Evolutionary conservation across 2,329 filamentous ascomycete species (phyloP).

Genomic region (Huntiella moniliformis): DNA sequence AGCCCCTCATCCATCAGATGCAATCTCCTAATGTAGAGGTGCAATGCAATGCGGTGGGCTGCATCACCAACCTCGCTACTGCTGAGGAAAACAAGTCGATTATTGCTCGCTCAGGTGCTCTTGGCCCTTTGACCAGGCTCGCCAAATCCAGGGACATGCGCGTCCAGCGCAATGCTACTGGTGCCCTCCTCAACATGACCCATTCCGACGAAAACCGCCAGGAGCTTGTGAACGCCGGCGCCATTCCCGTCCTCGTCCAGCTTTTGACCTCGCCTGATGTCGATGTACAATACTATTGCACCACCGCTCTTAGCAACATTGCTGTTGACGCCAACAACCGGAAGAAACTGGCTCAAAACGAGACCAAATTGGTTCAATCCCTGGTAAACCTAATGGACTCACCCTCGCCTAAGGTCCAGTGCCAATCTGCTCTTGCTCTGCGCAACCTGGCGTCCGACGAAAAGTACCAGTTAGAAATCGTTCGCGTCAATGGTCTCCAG

Average conservation of each 20-base stretch:
- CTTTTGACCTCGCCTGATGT: slow-evolving; percentile 83
- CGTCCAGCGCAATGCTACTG: slow-evolving; percentile 92
- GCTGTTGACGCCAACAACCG: slow-evolving; percentile 85
- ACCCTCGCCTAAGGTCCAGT: slow-evolving; percentile 91
- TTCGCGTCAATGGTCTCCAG: slow-evolving; percentile 66
- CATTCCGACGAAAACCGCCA: slow-evolving; percentile 97
- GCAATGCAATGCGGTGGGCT: slow-evolving; percentile 96
- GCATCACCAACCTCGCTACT: slow-evolving; percentile 94
- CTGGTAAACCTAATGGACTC: slow-evolving; percentile 95
- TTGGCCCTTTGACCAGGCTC: slow-evolving; percentile 74
- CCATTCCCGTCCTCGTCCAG: slow-evolving; percentile 93
- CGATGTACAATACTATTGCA: slow-evolving; percentile 98
- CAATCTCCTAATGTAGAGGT: slow-evolving; percentile 95
- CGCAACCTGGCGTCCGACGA: slow-evolving; percentile 94
- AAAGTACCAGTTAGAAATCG: slow-evolving; percentile 96
- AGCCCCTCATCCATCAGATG: slow-evolving; percentile 92
- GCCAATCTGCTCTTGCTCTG: slow-evolving; percentile 83
- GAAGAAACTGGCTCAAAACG: slow-evolving; percentile 75
- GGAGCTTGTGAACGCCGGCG: slow-evolving; percentile 89
- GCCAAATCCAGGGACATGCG: slow-evolving; percentile 98
- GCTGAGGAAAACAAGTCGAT: slow-evolving; percentile 99
- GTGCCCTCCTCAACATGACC: slow-evolving; percentile 94
- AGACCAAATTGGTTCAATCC: slow-evolving; percentile 80
- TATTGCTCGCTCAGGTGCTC: slow-evolving; percentile 84
- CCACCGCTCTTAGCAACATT: slow-evolving; percentile 94